These are phyloP conservation scores for Rhizoctonia solani DNA, from an alignment of 1,284 basidiomycete species.

Conservation along the genomic window DNA sequence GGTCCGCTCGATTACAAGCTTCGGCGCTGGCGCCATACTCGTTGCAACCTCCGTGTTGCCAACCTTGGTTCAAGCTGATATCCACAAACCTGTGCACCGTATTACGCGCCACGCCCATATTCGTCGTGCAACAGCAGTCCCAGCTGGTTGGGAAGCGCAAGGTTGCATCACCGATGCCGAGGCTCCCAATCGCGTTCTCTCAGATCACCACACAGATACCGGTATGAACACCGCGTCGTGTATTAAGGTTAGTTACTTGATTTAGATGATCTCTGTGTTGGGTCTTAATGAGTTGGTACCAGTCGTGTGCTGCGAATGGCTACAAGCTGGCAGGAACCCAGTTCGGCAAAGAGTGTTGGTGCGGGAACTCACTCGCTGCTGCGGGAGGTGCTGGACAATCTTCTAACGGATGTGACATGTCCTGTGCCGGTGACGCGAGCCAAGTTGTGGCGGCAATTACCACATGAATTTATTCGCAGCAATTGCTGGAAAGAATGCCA, in stretches of 20 bases:
- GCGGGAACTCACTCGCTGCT: slow-evolving; percentile 2
- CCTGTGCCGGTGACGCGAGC: slow-evolving; percentile 21
- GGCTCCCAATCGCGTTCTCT: slow-evolving; percentile 19
- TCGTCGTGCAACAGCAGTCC: slow-evolving; percentile 5
- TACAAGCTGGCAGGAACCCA: slow-evolving; percentile 21
- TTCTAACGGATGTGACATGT: slow-evolving; percentile 14
- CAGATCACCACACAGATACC: slow-evolving; percentile 2
- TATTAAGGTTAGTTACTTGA: slow-evolving; percentile 10
- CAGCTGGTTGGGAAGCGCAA: slow-evolving; percentile 11
- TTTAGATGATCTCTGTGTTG: not conserved
- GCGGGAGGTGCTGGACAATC: not conserved
- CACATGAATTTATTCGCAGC: slow-evolving; percentile 15
- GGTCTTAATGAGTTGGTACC: too few species aligned
- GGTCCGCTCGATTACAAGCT: slow-evolving; percentile 11
- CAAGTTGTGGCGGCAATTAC: slow-evolving; percentile 25
- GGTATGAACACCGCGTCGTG: slow-evolving; percentile 8
- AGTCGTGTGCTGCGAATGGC: slow-evolving; percentile 9
- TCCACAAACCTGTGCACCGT: slow-evolving; percentile 4
- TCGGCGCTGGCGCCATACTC: slow-evolving; percentile 26
- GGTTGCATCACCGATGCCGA: slow-evolving; percentile 23
- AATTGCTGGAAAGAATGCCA: not conserved
- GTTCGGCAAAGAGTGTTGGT: slow-evolving; percentile 31
- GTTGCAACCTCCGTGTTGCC: slow-evolving; percentile 7
- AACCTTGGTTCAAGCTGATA: not conserved
- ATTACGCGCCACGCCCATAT: slow-evolving; percentile 16